Percentiles rank a stretch among this genome's conserved stretches.
Conservation (phyloP, 2,329 filamentous ascomycete genomes). For the Talaromyces sp. region DNA sequence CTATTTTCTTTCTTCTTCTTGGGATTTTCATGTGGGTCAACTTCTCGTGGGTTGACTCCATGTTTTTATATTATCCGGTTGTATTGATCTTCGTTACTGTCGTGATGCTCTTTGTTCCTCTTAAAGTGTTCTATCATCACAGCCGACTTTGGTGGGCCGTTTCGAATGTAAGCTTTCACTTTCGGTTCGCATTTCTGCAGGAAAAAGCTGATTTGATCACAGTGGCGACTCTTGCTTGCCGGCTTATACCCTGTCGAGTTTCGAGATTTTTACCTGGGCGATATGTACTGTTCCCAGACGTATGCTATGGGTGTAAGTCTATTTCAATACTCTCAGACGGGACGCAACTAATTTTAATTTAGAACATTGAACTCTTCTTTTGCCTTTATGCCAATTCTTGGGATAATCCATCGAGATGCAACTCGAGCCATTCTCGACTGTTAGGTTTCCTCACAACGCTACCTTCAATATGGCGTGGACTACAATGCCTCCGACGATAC, state of each 20-base stretch:
- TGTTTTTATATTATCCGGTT: slow-evolving; percentile 85
- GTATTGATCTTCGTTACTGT: slow-evolving; percentile 69
- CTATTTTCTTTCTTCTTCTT: slow-evolving; percentile 70
- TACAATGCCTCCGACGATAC: slow-evolving; percentile 90
- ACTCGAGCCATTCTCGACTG: slow-evolving; percentile 76
- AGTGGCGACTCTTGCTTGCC: slow-evolving; percentile 82
- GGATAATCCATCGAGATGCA: slow-evolving; percentile 71
- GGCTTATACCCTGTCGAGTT: slow-evolving; percentile 94
- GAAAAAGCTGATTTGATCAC: slow-evolving; percentile 28
- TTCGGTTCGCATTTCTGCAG: background rate
- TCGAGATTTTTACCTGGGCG: slow-evolving; percentile 92
- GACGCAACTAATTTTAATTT: slow-evolving; percentile 22
- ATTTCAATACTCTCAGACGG: background rate
- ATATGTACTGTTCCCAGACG: slow-evolving; percentile 95
- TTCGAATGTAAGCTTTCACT: slow-evolving; percentile 65
- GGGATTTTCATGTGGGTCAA: slow-evolving; percentile 87
- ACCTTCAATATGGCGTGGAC: slow-evolving; percentile 82
- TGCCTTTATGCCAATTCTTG: slow-evolving; percentile 83
- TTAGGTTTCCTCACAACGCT: slow-evolving; percentile 81
- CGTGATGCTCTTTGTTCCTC: slow-evolving; percentile 70
- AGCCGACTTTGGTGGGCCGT: slow-evolving; percentile 84
- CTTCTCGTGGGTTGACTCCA: slow-evolving; percentile 65
- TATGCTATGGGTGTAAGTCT: slow-evolving; percentile 77
- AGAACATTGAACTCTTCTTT: slow-evolving; percentile 92
- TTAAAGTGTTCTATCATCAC: slow-evolving; percentile 68